A percentile compares a stretch with the other conserved stretches of the same genome.
Evolutionary conservation across 2,329 filamentous ascomycete species (phyloP).

Genomic region (Fusarium proliferatum): DNA sequence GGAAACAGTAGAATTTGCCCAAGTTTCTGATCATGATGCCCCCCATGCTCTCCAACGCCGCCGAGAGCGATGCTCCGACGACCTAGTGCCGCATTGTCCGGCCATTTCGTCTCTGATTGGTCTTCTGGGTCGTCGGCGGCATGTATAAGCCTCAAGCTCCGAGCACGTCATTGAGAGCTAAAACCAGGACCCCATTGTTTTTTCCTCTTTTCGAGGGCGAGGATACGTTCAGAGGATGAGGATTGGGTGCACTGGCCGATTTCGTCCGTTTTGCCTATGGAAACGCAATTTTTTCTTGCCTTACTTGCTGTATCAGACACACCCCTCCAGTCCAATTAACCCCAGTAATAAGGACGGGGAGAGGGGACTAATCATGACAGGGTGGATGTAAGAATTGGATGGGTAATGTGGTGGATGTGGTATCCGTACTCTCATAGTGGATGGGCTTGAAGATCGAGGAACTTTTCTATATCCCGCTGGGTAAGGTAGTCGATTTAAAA

Average conservation of each 20-base stretch:
- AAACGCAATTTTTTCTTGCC: conserved; percentile 43
- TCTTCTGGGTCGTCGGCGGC: conserved; percentile 40
- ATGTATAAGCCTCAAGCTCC: conserved; percentile 48
- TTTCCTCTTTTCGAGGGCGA: conserved; percentile 35
- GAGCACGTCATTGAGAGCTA: conserved; percentile 51
- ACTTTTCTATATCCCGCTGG: conserved; percentile 16
- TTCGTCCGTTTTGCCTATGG: conserved; percentile 37
- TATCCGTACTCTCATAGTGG: conserved; percentile 27
- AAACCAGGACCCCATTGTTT: conserved; percentile 44
- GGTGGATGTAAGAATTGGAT: conserved; percentile 36
- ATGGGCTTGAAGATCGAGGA: conserved; percentile 25
- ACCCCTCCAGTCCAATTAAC: conserved; percentile 25
- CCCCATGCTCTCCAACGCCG: conserved; percentile 16
- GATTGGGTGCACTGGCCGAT: conserved; percentile 36
- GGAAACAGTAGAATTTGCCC: conserved; percentile 6
- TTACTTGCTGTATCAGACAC: conserved; percentile 11
- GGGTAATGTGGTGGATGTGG: conserved; percentile 13
- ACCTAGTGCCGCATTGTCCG: conserved; percentile 33
- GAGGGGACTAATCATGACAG: conserved; percentile 33
- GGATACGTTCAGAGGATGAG: conserved; percentile 15
- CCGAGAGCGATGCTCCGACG: conserved; percentile 46
- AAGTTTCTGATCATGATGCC: conserved; percentile 26
- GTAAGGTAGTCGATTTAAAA: conserved; percentile 33
- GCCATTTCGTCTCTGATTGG: conserved; percentile 40
- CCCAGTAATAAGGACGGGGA: conserved; percentile 34